Conservation (phyloP, 192 early-diverging fungal species). For the Cetraspora pellucida region DNA sequence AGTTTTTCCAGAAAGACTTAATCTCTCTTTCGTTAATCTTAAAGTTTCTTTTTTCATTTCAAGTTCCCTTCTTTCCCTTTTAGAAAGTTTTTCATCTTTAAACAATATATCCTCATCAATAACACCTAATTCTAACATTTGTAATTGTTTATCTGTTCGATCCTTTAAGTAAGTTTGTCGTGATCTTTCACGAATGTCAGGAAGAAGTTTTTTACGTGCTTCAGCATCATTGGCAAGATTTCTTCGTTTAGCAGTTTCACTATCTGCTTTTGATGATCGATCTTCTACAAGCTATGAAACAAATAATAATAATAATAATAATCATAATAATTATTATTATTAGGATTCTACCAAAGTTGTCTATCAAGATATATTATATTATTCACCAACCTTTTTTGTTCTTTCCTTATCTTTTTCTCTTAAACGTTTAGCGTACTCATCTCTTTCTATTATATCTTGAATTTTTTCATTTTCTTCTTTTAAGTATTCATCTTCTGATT, state of each 20-base stretch:
- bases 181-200: constrained; percentile 81
- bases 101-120: constrained; percentile 89
- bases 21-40: constrained; percentile 80
- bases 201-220: constrained; percentile 67
- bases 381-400: constrained; percentile 63
- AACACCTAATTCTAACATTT: constrained; percentile 75
- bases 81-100: constrained; percentile 69
- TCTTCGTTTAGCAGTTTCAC: constrained; percentile 68
- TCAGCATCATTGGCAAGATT: constrained; percentile 81
- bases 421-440: constrained; percentile 85
- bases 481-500: constrained; percentile 54
- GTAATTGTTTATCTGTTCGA: constrained; percentile 81
- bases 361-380: neutral
- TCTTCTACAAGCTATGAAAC: constrained; percentile 73
- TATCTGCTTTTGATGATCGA: constrained; percentile 62
- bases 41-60: constrained; percentile 88
- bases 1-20: constrained; percentile 72
- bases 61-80: constrained; percentile 73
- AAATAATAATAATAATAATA: too few species aligned
- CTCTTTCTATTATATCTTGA: constrained; percentile 82
- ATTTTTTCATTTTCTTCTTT: constrained; percentile 55
- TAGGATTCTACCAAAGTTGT: too few species aligned
- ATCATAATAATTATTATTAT: too few species aligned
- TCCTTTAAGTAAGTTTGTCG: constrained; percentile 89
- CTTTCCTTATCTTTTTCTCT: constrained; percentile 80